Conservation (phyloP, 768 basidiomycete species). For the Suillus discolor region DNA sequence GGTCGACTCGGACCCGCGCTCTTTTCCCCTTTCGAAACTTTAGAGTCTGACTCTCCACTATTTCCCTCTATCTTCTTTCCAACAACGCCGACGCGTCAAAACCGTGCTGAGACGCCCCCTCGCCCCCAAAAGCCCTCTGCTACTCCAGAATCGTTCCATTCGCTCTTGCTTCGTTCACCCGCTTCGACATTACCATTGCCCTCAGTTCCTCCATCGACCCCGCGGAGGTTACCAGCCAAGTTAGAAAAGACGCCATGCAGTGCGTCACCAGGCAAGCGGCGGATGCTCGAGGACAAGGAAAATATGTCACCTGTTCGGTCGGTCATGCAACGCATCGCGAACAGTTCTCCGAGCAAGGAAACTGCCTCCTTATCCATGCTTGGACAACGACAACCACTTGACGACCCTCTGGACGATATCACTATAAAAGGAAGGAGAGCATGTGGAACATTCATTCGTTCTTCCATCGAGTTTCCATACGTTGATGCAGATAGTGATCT, state of each 20-base stretch:
- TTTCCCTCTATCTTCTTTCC: constrained; percentile 17
- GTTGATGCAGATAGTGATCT: constrained; percentile 24
- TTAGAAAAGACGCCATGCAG: constrained; percentile 17
- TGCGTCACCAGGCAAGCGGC: constrained; percentile 42
- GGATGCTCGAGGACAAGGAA: constrained; percentile 55
- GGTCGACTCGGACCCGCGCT: constrained; percentile 33
- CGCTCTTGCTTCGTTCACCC: constrained; percentile 30
- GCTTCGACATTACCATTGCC: constrained; percentile 28
- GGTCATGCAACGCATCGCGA: constrained; percentile 48
- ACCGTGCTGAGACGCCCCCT: constrained; percentile 33
- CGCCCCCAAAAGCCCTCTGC: constrained; percentile 38
- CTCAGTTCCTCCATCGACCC: constrained; percentile 34
- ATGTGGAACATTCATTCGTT: constrained; percentile 27
- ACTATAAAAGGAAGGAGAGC: constrained; percentile 30
- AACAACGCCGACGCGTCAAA: constrained; percentile 31
- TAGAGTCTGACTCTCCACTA: constrained; percentile 14
- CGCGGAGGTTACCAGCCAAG: constrained; percentile 29
- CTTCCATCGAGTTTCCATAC: constrained; percentile 33
- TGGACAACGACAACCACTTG: constrained; percentile 48
- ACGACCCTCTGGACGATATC: constrained; percentile 33
- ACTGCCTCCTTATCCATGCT: constrained; percentile 25
- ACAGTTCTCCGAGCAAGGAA: constrained; percentile 36
- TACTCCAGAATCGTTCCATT: constrained; percentile 34
- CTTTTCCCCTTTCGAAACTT: constrained; percentile 19
- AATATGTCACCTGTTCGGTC: constrained; percentile 47